Base-by-base conservation (phyloP, 2,329 filamentous ascomycete genomes). In the Colletotrichum sublineola region DNA sequence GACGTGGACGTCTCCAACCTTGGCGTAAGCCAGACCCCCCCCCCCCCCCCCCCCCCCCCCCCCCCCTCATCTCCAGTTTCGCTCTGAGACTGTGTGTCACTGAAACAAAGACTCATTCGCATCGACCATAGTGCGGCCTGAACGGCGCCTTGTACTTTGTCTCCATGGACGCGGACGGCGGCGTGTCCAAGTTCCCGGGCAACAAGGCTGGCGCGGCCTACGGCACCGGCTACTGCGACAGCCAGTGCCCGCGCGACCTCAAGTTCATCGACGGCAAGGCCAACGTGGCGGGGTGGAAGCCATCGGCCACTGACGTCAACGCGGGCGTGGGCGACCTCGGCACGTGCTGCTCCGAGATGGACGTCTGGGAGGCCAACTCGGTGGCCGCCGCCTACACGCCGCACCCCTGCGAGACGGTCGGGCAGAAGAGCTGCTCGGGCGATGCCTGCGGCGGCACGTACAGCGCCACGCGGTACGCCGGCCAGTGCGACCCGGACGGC, bases 61-160 rank as follows among this genome's bases (percentile, higher is more conserved):
- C 33, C 33, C 33, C 5, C 8, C 33, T 36, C 33, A n/a, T 46
- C n/a, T 1, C n/a, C 9, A 8, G 20, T n/a, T 9, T 18, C 29
- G 12, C 29, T 18, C 24, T 24, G 24, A 24, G 24, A 24, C 24
- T 31, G n/a, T 7, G 9, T 15, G 1, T 18, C 38, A 33, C 61
- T 72, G 11, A 70, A 24, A 24, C 24, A 24, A 24, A 24, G 24
- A 24, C 24, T 24, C 24, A 24, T 24, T 24, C 12, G 2, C 29
- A 12, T 0, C 15, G 31, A n/a, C 31, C 24, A 29, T 87, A 89
- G 71, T 94, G 92, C 77, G 92, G 92, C 72, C 82, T 94, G 71
- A 94, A 94, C 81, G 92, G 91, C 67, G 92, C 92, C 55, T 83
- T 94, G 52, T 93, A 94, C 83, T 88, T 91, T 69, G 86, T 89